phyloP scores from a whole-genome alignment of 2,329 filamentous ascomycete genomes.

The Talaromyces funiculosus region DNA sequence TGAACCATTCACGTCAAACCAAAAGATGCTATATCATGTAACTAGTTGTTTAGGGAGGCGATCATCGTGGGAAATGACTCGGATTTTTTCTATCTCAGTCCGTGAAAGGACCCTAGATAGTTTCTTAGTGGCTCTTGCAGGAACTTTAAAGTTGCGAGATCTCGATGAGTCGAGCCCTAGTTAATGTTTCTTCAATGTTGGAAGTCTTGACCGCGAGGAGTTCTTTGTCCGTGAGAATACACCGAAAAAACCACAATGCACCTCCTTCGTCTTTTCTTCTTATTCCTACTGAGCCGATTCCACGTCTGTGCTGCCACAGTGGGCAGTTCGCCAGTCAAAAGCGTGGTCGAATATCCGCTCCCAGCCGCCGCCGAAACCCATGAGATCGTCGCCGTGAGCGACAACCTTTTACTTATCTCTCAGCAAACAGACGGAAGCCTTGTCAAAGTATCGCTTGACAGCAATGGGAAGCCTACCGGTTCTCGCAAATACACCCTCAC shows the following conservation, averaged over 20 bases:
- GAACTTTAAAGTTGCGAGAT: no score
- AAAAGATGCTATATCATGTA: not conserved
- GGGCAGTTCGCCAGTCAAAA: not conserved
- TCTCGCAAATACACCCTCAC: not conserved
- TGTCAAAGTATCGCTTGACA: not conserved
- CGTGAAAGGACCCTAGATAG: not conserved
- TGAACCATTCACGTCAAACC: not conserved
- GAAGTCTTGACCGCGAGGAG: not conserved
- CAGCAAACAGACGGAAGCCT: constrained; percentile 4
- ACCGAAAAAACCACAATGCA: not conserved
- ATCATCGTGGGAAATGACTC: not conserved
- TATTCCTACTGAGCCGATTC: not conserved
- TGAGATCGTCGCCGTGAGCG: constrained; percentile 1
- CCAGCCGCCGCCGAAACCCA: constrained; percentile 5
- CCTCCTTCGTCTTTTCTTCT: not conserved
- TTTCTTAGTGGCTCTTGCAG: not conserved
- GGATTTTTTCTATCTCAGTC: not conserved
- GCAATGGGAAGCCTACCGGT: not conserved
- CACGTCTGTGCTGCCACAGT: not conserved
- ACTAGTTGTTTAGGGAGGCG: not conserved
- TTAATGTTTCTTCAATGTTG: not conserved
- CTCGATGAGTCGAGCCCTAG: not conserved
- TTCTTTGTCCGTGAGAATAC: not conserved
- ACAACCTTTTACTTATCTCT: not conserved
- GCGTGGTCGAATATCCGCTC: constrained; percentile 4